Percentiles rank a stretch among this genome's conserved stretches.
Evolutionary conservation across 2,329 filamentous ascomycete species (phyloP).

Genomic region (Pyrenochaeta sp.): DNA sequence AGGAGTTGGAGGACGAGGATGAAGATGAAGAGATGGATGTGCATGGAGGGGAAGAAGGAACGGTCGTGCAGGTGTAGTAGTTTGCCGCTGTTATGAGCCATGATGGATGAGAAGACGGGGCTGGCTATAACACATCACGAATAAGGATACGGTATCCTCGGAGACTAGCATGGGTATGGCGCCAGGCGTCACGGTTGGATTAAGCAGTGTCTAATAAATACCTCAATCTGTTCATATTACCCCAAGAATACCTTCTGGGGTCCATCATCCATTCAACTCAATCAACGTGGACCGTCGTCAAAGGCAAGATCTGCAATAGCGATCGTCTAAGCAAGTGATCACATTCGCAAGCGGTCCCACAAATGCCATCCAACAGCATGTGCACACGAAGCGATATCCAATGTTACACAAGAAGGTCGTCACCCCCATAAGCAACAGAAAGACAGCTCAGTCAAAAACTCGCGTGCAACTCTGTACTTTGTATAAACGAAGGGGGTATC

Average conservation of each 20-base stretch:
- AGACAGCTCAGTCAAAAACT: too few species aligned
- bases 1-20: conserved; percentile 69
- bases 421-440: neutral
- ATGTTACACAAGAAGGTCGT: neutral
- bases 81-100: neutral
- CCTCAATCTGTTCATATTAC: neutral
- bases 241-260: neutral
- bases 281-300: neutral
- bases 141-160: conserved; percentile 11
- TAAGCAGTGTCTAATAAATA: conserved; percentile 19
- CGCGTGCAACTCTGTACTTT: neutral
- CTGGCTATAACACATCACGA: conserved; percentile 7
- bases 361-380: conserved; percentile 4
- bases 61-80: conserved; percentile 28
- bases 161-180: conserved; percentile 27
- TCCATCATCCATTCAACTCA: neutral
- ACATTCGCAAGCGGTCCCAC: neutral
- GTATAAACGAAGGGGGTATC: conserved; percentile 18
- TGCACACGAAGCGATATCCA: conserved; percentile 2
- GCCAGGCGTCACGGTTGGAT: conserved; percentile 31
- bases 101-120: neutral
- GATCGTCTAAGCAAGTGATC: too few species aligned
- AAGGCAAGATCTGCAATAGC: neutral
- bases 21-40: conserved; percentile 57
- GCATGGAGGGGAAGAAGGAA: conserved; percentile 41